A percentile compares a stretch with the other conserved stretches of the same genome.
phyloP scores from a whole-genome alignment of 2,329 filamentous ascomycete genomes.

The Mariannaea elegans region DNA sequence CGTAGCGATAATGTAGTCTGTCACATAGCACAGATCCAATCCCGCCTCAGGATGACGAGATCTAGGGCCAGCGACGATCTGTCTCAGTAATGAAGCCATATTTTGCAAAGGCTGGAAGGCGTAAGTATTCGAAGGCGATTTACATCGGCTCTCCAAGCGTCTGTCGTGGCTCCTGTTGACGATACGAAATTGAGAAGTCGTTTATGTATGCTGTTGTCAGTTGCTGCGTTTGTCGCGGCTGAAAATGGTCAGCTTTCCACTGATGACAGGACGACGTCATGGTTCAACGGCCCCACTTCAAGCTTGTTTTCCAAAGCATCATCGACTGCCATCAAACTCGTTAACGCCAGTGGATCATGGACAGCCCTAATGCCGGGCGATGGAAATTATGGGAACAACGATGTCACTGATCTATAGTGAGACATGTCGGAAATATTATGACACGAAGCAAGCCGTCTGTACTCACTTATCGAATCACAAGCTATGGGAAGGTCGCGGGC shows the following conservation, averaged over 20 bases:
- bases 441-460: no score
- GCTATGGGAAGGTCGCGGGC: no score
- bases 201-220: no score
- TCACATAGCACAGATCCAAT: constrained; percentile 95
- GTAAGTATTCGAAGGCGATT: neutral
- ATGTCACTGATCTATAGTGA: neutral
- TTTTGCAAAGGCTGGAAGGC: neutral
- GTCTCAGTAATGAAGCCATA: constrained; percentile 82
- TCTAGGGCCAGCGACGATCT: constrained; percentile 90
- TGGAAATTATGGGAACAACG: neutral
- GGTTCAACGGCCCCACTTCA: constrained; percentile 17
- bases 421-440: no score
- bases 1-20: constrained; percentile 76
- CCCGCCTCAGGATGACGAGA: constrained; percentile 85
- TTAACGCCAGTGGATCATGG: neutral
- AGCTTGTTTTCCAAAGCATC: constrained; percentile 2
- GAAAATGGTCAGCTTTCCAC: neutral
- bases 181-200: no score
- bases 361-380: neutral
- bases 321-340: neutral
- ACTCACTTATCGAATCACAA: no score
- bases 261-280: constrained; percentile 36
- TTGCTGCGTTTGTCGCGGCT: no score
- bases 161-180: no score
- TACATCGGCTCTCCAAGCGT: neutral